Percentiles rank a stretch among this genome's conserved stretches.
phyloP scores from a whole-genome alignment of 768 basidiomycete species.

The Termitomyces sp. region DNA sequence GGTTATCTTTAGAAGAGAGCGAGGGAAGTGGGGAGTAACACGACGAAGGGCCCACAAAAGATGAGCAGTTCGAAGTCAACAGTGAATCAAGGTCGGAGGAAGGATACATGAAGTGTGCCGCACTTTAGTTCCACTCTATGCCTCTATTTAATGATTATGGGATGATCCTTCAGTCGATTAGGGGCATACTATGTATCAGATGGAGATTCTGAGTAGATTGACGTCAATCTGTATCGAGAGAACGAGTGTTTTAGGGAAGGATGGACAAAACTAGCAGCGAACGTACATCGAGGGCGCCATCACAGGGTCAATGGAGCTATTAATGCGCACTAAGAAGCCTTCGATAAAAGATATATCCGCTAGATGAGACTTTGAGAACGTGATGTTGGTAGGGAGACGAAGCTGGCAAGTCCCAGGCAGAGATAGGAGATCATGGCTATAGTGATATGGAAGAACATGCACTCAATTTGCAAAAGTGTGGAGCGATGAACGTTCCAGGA shows the following conservation, averaged over 20 bases:
- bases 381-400: background rate
- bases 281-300: slow-evolving; percentile 6
- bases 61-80: slow-evolving; percentile 11
- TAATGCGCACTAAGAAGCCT: slow-evolving; percentile 8
- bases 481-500: background rate
- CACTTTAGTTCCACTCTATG: background rate
- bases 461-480: background rate
- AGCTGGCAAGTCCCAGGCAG: background rate
- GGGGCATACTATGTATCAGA: background rate
- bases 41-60: slow-evolving; percentile 16
- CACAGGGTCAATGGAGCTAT: background rate
- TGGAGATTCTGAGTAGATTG: slow-evolving; percentile 3
- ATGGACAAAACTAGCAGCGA: background rate
- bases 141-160: slow-evolving; percentile 1
- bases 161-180: background rate
- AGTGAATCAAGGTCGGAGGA: slow-evolving; percentile 1
- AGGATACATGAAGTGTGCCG: slow-evolving; percentile 11
- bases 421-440: background rate
- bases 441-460: background rate
- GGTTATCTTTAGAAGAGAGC: background rate
- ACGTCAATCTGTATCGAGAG: background rate
- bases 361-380: background rate
- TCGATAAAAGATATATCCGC: background rate
- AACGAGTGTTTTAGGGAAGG: background rate
- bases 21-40: background rate